These are phyloP conservation scores for Holtermannia corniformis DNA, from an alignment of 768 basidiomycete genomes.

Conservation along the genomic window DNA sequence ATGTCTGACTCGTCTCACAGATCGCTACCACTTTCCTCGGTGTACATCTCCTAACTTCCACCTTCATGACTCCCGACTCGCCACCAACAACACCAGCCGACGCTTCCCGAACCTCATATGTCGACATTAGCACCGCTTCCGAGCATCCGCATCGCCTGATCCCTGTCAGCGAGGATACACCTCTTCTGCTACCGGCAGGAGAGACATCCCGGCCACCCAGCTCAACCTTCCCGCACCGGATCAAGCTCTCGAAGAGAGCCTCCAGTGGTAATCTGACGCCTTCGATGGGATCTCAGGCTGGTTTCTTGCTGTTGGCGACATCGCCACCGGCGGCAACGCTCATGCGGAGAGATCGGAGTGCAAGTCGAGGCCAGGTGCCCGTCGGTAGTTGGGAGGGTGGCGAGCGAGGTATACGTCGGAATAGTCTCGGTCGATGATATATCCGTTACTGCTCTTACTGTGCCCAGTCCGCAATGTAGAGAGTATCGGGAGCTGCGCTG, in stretches of 20 bases:
- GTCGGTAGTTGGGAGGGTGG: neutral
- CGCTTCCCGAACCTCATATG: neutral
- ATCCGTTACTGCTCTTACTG: too few relatives aligned
- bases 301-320: constrained; percentile 27
- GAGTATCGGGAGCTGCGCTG: too few relatives aligned
- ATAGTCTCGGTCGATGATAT: neutral
- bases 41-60: constrained; percentile 67
- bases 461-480: too few relatives aligned
- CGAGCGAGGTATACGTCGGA: neutral
- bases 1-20: constrained; percentile 6
- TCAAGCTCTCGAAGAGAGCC: constrained; percentile 5
- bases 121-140: neutral
- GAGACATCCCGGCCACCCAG: neutral
- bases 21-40: constrained; percentile 73
- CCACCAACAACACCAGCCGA: neutral
- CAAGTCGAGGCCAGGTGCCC: constrained; percentile 9
- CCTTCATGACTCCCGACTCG: constrained; percentile 1
- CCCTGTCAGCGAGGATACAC: neutral
- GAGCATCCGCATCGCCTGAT: neutral
- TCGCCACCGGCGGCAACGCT: constrained; percentile 15
- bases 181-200: neutral
- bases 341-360: constrained; percentile 5
- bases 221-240: constrained; percentile 1
- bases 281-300: constrained; percentile 26
- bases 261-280: constrained; percentile 21